Evolutionary conservation across 2,329 filamentous ascomycete species (phyloP), one percentile per base, ranked within the genome.

Genomic region (Clonostachys byssicola): DNA sequence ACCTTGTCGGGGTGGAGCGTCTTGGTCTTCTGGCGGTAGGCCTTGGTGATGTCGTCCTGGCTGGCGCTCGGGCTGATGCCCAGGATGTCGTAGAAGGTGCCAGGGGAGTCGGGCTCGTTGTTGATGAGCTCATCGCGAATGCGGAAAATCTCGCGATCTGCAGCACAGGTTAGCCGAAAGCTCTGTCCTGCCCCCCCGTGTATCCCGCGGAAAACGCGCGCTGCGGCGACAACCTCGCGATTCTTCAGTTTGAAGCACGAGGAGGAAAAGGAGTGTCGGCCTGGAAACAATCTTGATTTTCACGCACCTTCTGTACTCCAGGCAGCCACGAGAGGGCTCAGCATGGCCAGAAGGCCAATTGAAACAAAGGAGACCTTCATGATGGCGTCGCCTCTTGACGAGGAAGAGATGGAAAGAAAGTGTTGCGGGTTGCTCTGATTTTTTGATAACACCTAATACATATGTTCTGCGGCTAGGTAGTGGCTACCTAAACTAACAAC

Each of bases 91-190:
- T 99, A 99, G 71, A 99, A 99, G 57, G 89, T 94, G 50, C 89
- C 79, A 52, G 88, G 85, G 45, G 75, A 60, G 49, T 94, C 91
- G 34, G 61, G 48, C 66, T 96, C 90, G 66, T 96, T 89, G 54
- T 83, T 74, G 41, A 81, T 71, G 47, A 99, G 81, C 65, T 97
- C 94, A 71, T 96, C 91, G 61, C 86, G 86, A 52, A 99, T 78
- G 58, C 91, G 88, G 75, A 99, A 99, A 73, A 99, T 97, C 72
- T 99, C 94, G 64, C 95, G 90, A 71, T 99, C 94, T 95, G 60
- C 30, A 42, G 18, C 23, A 30, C 23, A 17, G 34, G 16, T 30
- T 30, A 30, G 23, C 10, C 23, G 23, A 12, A 40, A 35, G 30
- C 33, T 42, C 40, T 35, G 42, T 36, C 18, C n/a, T 18, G 23